A percentile compares a stretch with the other conserved stretches of the same genome.
Evolutionary conservation across 495 filamentous ascomycete genomes (phyloP).

Genomic region (Bacidia gigantensis): DNA sequence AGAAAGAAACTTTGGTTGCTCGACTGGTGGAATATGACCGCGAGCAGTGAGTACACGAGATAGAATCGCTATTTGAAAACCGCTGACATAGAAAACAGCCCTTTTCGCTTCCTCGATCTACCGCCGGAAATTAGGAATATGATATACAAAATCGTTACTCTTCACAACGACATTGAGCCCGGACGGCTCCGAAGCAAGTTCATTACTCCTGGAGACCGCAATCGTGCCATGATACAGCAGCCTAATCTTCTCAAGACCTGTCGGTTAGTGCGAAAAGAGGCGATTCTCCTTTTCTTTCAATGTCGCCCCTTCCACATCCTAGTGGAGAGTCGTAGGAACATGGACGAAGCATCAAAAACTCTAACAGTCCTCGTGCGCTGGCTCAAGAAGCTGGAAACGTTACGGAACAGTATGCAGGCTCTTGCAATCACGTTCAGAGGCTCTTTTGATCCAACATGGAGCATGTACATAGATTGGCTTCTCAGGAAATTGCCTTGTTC

Average conservation of each 20-base stretch:
- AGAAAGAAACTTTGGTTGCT: neutral
- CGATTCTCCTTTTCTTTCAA: neutral
- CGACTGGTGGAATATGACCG: neutral
- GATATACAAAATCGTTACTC: neutral
- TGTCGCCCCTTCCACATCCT: neutral
- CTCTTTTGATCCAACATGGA: neutral
- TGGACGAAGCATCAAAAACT: neutral
- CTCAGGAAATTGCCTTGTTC: neutral
- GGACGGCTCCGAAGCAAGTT: neutral
- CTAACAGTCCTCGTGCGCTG: neutral
- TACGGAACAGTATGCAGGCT: neutral
- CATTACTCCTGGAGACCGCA: neutral
- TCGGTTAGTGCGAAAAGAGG: neutral
- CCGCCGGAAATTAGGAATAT: conserved; percentile 4
- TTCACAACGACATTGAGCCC: neutral
- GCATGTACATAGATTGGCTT: neutral
- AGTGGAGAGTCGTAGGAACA: neutral
- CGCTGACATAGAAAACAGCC: too few species aligned
- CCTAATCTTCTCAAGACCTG: neutral
- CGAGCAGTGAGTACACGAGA: too few species aligned
- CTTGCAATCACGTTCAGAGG: neutral
- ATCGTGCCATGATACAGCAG: conserved; percentile 3
- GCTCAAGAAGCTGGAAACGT: neutral
- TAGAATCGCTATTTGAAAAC: too few species aligned
- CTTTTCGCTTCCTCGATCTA: conserved; percentile 1